These are phyloP conservation scores for Raphanus sativus DNA, from an alignment of 345 rosid species.

Conservation along the genomic window DNA sequence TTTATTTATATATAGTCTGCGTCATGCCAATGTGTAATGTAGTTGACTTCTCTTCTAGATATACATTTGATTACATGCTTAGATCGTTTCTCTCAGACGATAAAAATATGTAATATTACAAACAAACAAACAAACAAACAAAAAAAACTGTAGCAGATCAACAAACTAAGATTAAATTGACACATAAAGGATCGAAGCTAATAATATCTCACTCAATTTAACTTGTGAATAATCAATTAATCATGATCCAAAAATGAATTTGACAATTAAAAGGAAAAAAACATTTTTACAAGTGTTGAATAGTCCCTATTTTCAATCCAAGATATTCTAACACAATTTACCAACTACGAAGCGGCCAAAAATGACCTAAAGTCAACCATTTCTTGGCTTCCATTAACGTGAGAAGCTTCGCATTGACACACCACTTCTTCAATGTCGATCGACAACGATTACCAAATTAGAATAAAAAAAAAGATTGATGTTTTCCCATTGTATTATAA, in stretches of 20 bases:
- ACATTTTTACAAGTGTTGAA: neutral
- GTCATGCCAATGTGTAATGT: neutral
- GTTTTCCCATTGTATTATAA: neutral
- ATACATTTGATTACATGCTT: neutral
- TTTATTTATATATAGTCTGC: neutral
- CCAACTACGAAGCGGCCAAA: neutral
- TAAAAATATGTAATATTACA: neutral
- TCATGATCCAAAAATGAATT: neutral
- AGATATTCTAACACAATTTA: neutral
- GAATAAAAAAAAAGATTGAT: neutral
- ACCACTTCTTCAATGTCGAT: neutral
- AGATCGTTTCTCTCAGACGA: neutral
- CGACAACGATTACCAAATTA: neutral
- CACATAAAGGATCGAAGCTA: neutral
- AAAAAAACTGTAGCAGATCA: neutral
- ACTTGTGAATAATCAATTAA: neutral
- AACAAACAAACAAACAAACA: too few relatives aligned
- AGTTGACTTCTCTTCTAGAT: neutral
- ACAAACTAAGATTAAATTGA: neutral
- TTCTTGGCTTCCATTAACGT: neutral
- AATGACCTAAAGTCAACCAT: neutral
- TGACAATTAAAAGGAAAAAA: neutral
- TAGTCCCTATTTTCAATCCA: neutral
- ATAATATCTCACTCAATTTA: neutral
- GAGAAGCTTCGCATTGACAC: slow-evolving; percentile 3